A percentile compares a stretch with the other conserved stretches of the same genome.
phyloP scores from a whole-genome alignment of 177 flowering plant genomes.

The Vitis hybrid region DNA sequence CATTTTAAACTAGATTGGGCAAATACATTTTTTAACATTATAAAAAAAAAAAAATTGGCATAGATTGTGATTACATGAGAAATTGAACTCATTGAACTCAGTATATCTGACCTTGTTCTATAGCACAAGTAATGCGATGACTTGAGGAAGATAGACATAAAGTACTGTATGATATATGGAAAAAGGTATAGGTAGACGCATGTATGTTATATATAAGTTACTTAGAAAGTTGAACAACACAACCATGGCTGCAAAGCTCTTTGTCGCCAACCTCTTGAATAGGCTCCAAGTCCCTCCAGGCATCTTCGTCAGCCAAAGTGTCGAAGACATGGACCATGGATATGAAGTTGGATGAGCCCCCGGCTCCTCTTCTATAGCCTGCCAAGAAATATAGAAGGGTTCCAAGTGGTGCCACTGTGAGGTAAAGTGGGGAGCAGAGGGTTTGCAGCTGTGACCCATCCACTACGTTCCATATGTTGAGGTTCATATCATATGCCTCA shows the following conservation, averaged over 20 bases:
- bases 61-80: too few relatives aligned
- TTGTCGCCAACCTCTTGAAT: slow-evolving; percentile 47
- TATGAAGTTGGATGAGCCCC: slow-evolving; percentile 22
- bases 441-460: slow-evolving; percentile 41
- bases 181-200: too few relatives aligned
- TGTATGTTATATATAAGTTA: too few relatives aligned
- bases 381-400: slow-evolving; percentile 50
- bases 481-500: slow-evolving; percentile 48
- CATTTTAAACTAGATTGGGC: too few relatives aligned
- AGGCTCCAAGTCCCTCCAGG: slow-evolving; percentile 58
- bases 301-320: slow-evolving; percentile 30
- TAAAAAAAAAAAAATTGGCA: too few relatives aligned
- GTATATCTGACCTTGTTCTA: too few relatives aligned
- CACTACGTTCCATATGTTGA: slow-evolving; percentile 53
- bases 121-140: too few relatives aligned
- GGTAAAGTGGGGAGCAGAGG: slow-evolving; percentile 35
- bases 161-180: too few relatives aligned
- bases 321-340: slow-evolving; percentile 53
- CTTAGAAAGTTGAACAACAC: slow-evolving; percentile 42
- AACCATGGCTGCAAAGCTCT: slow-evolving; percentile 56
- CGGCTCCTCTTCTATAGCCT: slow-evolving; percentile 34
- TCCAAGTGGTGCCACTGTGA: slow-evolving; percentile 63
- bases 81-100: too few relatives aligned
- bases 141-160: too few relatives aligned
- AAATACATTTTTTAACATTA: too few relatives aligned